Evolutionary conservation across 129 eudicot species (phyloP), one percentile per base, ranked within the genome.

Genomic region (Silybum marianum): DNA sequence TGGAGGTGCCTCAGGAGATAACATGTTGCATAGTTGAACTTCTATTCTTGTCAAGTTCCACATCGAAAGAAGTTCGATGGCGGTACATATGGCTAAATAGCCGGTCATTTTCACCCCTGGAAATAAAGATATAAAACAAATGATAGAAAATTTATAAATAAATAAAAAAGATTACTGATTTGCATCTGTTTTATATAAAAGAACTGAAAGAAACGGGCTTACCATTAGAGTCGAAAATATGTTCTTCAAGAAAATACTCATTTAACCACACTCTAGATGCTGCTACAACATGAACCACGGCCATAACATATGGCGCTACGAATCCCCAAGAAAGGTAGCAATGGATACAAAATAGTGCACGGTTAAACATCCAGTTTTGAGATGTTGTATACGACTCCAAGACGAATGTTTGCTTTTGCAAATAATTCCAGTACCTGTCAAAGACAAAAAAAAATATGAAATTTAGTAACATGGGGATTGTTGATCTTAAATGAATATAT

Each of bases 1-100:
- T 39, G 91, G 91, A 80, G 98, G 87, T 23, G 97, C 97, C 88
- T 95, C 98, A 0, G 99, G 99, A 73, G 99, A 95, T 78, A 95
- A 87, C 88, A 95, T 79, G 77, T 95, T 95, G 88, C 99, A 95
- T 30, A 95, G 77, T 60, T 89, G 90, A 46, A 95, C 97, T 88
- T 95, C 99, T 72, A 95, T 75, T 90, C 97, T 89, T 63, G 99
- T 95, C 86, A 95, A 82, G 85, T 95, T 95, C 99, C 99, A 92
- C 99, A 95, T 95, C 71, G 99, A 92, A 25, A 95, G 91, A 65
- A 95, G 94, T 86, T 92, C 98, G 70, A 92, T 74, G 46, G 78
- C 73, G 4, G 98, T 92, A 77, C 91, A 90, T 80, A 84, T 60
- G 18, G 89, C 90, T 32, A 89, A 87, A 78, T 92, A 78, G 26